A percentile compares a stretch with the other conserved stretches of the same genome.
These are phyloP conservation scores for Sporothrix variecibatus DNA, from an alignment of 2,329 filamentous ascomycete species.

Conservation along the genomic window DNA sequence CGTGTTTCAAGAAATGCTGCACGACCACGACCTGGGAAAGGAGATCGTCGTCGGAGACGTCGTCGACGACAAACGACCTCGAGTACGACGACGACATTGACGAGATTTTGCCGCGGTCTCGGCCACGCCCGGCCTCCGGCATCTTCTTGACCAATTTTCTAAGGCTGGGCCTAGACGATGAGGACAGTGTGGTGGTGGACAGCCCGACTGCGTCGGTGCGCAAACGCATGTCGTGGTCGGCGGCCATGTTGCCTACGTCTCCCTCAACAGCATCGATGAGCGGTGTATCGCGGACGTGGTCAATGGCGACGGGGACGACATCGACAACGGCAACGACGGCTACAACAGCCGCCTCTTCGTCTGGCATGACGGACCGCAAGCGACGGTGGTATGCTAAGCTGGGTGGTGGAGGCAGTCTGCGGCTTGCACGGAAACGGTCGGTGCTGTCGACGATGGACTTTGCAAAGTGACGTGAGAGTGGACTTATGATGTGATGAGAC, in stretches of 20 bases:
- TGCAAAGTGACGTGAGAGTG: background rate
- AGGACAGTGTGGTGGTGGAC: background rate
- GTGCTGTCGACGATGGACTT: background rate
- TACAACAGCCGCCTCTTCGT: background rate
- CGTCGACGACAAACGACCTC: background rate
- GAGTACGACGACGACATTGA: background rate
- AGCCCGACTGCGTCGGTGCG: background rate
- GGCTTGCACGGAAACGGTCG: background rate
- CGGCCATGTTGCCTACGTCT: background rate
- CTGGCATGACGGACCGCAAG: background rate
- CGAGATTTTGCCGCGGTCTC: background rate
- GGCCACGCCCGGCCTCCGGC: background rate
- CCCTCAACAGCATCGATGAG: background rate
- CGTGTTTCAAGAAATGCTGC: background rate
- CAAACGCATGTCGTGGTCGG: background rate
- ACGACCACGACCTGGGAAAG: background rate
- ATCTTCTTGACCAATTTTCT: background rate
- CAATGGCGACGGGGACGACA: background rate
- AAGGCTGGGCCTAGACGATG: background rate
- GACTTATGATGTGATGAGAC: background rate
- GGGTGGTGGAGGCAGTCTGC: slow-evolving; percentile 6
- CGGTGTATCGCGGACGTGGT: background rate
- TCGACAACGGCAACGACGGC: background rate
- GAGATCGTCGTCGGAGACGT: background rate
- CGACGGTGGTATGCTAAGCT: slow-evolving; percentile 20